These are phyloP conservation scores for Yamadazyma sp. DNA, from an alignment of 805 yeast genomes.

Conservation along the genomic window DNA sequence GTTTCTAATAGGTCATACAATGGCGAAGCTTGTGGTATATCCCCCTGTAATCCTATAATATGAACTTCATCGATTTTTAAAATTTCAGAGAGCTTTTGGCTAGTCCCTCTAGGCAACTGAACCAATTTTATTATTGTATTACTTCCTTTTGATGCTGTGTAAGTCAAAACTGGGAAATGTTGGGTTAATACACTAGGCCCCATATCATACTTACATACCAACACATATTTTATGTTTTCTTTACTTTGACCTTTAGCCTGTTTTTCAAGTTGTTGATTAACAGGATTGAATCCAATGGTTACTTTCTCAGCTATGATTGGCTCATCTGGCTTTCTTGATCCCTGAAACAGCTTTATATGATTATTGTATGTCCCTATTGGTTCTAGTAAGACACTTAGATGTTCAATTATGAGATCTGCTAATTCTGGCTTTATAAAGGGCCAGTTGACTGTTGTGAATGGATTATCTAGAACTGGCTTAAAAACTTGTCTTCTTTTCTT, in stretches of 20 bases:
- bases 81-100: slow-evolving; percentile 25
- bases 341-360: slow-evolving; percentile 6
- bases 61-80: slow-evolving; percentile 26
- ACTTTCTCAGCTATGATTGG: slow-evolving; percentile 24
- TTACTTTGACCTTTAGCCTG: slow-evolving; percentile 27
- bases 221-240: slow-evolving; percentile 36
- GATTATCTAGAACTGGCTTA: slow-evolving; percentile 64
- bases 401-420: slow-evolving; percentile 37
- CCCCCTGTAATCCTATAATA: slow-evolving; percentile 33
- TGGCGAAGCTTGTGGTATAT: slow-evolving; percentile 23
- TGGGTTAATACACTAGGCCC: slow-evolving; percentile 48
- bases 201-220: slow-evolving; percentile 61
- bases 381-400: slow-evolving; percentile 29
- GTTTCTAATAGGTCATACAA: slow-evolving; percentile 26
- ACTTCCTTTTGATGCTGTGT: slow-evolving; percentile 35
- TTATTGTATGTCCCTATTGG: slow-evolving; percentile 27
- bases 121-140: slow-evolving; percentile 48
- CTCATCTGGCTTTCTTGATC: slow-evolving; percentile 13
- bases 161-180: slow-evolving; percentile 57
- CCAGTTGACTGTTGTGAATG: slow-evolving; percentile 50
- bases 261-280: slow-evolving; percentile 45
- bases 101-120: slow-evolving; percentile 53
- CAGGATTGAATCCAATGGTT: slow-evolving; percentile 54
- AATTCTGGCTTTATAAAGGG: slow-evolving; percentile 39
- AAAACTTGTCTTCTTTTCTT: slow-evolving; percentile 53